Percentiles rank a stretch among this genome's conserved stretches.
Conservation (phyloP, 495 filamentous ascomycete species). For the Penicillium coffeae region DNA sequence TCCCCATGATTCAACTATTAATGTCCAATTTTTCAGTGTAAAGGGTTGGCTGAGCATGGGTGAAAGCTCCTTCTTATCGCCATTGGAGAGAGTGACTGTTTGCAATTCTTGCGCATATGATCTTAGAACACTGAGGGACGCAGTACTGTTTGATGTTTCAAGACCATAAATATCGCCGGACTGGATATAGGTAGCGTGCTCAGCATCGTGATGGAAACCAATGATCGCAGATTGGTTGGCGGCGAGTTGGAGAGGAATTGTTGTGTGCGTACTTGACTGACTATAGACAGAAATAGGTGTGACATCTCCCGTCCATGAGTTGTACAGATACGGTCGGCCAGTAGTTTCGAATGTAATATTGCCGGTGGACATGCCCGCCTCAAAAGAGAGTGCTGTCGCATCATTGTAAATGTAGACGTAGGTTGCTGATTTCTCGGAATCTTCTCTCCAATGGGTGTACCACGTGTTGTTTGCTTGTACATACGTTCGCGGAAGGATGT, state of each 20-base stretch:
- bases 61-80: slow-evolving; percentile 14
- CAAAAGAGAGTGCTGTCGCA: slow-evolving; percentile 1
- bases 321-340: slow-evolving; percentile 31
- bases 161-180: slow-evolving; percentile 14
- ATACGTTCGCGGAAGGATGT: slow-evolving; percentile 21
- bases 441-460: slow-evolving; percentile 32
- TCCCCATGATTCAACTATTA: slow-evolving; percentile 39
- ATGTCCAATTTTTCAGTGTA: slow-evolving; percentile 37
- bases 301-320: slow-evolving; percentile 42
- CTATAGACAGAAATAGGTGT: slow-evolving; percentile 29
- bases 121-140: neutral
- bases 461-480: slow-evolving; percentile 29
- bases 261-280: slow-evolving; percentile 12
- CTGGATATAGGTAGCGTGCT: slow-evolving; percentile 7
- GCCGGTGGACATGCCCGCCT: neutral
- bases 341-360: slow-evolving; percentile 10
- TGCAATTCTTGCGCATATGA: neutral
- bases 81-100: slow-evolving; percentile 1
- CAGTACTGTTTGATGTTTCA: neutral
- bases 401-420: slow-evolving; percentile 42
- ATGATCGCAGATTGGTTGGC: slow-evolving; percentile 34
- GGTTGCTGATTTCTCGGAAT: slow-evolving; percentile 14
- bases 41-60: slow-evolving; percentile 7
- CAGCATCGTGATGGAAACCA: slow-evolving; percentile 21
- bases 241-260: slow-evolving; percentile 27